Evolutionary conservation across 1,284 basidiomycete species (phyloP), one percentile per base, ranked within the genome.

Genomic region (Boletellus dicymbophilus): DNA sequence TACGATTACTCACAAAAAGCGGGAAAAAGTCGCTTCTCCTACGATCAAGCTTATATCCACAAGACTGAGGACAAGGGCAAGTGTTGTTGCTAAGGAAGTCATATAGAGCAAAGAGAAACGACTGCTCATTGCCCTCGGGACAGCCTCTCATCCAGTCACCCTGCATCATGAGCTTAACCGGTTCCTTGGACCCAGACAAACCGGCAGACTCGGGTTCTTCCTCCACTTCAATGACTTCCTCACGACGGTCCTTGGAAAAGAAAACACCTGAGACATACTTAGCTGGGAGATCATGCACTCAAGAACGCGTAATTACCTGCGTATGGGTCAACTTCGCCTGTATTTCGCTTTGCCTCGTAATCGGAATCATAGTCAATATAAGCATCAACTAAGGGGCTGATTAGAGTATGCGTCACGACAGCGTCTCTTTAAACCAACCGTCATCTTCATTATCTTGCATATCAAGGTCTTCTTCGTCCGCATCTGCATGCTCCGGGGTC

Each of bases 91-190:
- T 81, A 37, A 95, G 74, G 53, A 85, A 78, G 44, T 82, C 80
- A 67, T 94, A 95, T 26, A 94, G 79, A 57, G 84, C 80, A 71
- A 95, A 95, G 46, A 96, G 74, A 68, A 89, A 90, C 52, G 83
- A 84, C 65, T 96, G 93, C 68, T 95, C 93, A 61, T 85, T 85
- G 51, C 90, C 92, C 68, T 95, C 93, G 0, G 93, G 92, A 68
- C 93, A 95, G 10, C 93, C 93, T 66, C 90, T 93, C 93, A 95
- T 95, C 93, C 93, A 96, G 63, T 93, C 85, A n/a, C 89, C 89
- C 66, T 90, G 88, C 21, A 85, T 85, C 79, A 95, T 82, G 34
- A 94, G 70, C 51, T 81, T 81, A 22, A 87, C 75, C 16, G 69
- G 67, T 53, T 80, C 76, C 42, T 68, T 69, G 15, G 64, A 66